phyloP scores from a whole-genome alignment of 148 eudicot species.

The Dysphania ambrosioides region DNA sequence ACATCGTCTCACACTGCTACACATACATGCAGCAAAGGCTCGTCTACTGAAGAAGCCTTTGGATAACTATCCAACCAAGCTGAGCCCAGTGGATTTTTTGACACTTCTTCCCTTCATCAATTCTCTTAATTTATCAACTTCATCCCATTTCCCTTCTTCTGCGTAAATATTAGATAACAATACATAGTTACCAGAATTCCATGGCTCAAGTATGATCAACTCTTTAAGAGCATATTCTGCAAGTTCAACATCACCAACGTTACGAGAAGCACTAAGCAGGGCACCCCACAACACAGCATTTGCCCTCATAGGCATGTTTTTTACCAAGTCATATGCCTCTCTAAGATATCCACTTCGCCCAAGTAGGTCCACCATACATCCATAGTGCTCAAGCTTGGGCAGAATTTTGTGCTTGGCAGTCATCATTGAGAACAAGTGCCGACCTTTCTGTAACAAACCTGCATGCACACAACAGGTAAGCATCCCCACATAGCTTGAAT shows the following conservation, averaged over 20 bases:
- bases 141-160: constrained; percentile 59
- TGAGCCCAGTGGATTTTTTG: constrained; percentile 45
- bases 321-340: constrained; percentile 56
- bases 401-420: constrained; percentile 27
- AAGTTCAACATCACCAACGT: constrained; percentile 43
- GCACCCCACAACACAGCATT: constrained; percentile 72
- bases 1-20: background rate
- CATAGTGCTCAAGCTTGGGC: constrained; percentile 68
- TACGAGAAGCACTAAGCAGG: constrained; percentile 57
- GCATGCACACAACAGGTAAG: constrained; percentile 60
- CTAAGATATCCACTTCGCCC: constrained; percentile 58
- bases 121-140: constrained; percentile 54
- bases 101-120: constrained; percentile 49
- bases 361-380: constrained; percentile 72
- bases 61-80: constrained; percentile 37
- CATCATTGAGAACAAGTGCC: constrained; percentile 52
- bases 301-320: constrained; percentile 57
- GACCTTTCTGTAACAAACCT: constrained; percentile 48
- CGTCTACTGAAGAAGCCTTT: background rate
- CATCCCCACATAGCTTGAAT: constrained; percentile 52
- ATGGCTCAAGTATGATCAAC: constrained; percentile 58
- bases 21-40: background rate
- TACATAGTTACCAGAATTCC: constrained; percentile 73
- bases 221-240: constrained; percentile 59
- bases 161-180: constrained; percentile 67